Evolutionary conservation across 495 filamentous ascomycete species (phyloP), one percentile per base, ranked within the genome.

Genomic region (Glarea lozoyensis): DNA sequence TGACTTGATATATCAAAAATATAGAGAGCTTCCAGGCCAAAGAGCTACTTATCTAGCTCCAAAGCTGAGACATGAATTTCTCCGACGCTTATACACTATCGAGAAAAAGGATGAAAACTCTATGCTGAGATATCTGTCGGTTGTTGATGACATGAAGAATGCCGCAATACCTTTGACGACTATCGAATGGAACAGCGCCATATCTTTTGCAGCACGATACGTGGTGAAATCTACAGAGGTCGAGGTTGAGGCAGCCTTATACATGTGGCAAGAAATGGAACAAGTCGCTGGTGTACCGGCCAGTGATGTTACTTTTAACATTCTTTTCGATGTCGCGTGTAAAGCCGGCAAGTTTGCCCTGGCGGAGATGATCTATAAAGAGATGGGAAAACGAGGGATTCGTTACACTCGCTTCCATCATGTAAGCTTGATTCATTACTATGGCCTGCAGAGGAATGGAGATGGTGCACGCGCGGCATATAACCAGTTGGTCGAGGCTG

Each of bases 201-300:
- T 95, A 18, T 73, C 82, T 13, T 86, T 92, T 49, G 80, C 81
- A 18, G 78, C 79, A 22, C 79, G 80, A 32, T 83, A 82, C 48
- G 76, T 82, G 30, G 67, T 72, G n/a, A 67, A 50, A 15, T 72
- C 84, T 9, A 70, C 73, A 12, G 73, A 72, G 29, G 57, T 64
- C 15, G 83, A 94, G 45, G 65, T 88, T 6, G 70, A 84, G 43
- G 64, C 75, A 17, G 83, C 87, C 1, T 73, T 97, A 13, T 69
- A 79, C 23, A 61, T 92, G n/a, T 97, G 88, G 87, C 76, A 78
- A 42, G 76, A 87, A 50, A 95, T 95, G 82, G 92, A 97, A 60
- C 62, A 72, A 20, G 60, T 76, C n/a, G 78, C 78, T 13, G 70
- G 74, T 4, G 59, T 88, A n/a, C 54, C 64, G 46, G 72, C 67